phyloP scores from a whole-genome alignment of 1,284 basidiomycete species.

The Tylopilus sp. region DNA sequence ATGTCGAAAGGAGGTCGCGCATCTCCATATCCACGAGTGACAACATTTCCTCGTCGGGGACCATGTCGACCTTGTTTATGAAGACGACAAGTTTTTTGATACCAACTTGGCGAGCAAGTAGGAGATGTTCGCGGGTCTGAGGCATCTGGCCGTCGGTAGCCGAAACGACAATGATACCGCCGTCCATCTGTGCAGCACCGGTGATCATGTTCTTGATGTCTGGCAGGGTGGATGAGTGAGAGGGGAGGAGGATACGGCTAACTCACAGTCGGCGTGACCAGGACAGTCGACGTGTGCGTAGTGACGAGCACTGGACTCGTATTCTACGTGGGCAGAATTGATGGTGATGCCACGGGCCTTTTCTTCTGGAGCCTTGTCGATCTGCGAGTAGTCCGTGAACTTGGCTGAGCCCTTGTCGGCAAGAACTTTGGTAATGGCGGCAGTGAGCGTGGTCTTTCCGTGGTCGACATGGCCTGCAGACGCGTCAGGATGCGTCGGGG shows the following conservation, averaged over 20 bases:
- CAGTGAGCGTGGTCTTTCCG: constrained; percentile 96
- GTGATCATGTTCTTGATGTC: constrained; percentile 99
- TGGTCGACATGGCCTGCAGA: constrained; percentile 83
- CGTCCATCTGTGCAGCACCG: constrained; percentile 99
- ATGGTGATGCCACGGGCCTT: constrained; percentile 99
- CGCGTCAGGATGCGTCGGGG: constrained; percentile 18
- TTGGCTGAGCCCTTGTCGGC: constrained; percentile 80
- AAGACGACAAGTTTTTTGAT: constrained; percentile 99
- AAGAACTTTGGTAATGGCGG: constrained; percentile 97
- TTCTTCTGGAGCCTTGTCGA: constrained; percentile 99
- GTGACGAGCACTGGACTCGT: constrained; percentile 89
- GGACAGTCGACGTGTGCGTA: constrained; percentile 99
- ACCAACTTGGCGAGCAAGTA: constrained; percentile 97
- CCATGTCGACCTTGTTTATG: constrained; percentile 99
- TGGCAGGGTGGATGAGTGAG: constrained; percentile 29
- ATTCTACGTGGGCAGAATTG: constrained; percentile 93
- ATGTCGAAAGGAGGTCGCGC: constrained; percentile 91
- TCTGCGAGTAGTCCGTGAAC: constrained; percentile 97
- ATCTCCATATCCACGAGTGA: constrained; percentile 99
- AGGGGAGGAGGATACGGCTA: not conserved
- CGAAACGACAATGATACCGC: constrained; percentile 96
- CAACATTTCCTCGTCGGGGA: constrained; percentile 97
- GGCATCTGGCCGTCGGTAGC: constrained; percentile 99
- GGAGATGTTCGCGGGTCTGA: constrained; percentile 97
- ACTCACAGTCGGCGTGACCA: constrained; percentile 85